Base-by-base conservation (phyloP, 2,329 filamentous ascomycete species). In the Fusarium haematococcum region DNA sequence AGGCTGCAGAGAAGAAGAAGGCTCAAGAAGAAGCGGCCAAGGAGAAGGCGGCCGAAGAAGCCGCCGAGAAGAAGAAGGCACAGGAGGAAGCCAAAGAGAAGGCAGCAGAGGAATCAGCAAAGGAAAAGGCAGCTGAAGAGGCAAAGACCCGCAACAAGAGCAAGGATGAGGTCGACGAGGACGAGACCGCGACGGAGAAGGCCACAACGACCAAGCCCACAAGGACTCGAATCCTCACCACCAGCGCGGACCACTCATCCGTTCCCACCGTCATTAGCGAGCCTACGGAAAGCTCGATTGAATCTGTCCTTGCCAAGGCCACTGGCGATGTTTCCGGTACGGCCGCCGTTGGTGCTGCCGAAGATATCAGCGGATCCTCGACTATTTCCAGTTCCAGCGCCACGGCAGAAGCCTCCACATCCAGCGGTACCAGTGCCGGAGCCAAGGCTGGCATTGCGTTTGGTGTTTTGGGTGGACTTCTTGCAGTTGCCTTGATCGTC, bases 391-490 rank as follows among this genome's bases (percentile, higher is more conserved):
- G 75, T 33, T 69, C 73, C n/a, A 74, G 74, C 32, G 67, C 76
- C 39, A 76, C 76, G 7, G 66, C 77, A 6, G 66, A 75, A 20
- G 67, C 75, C 13, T 59, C 68, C 10, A 41, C 74, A 5, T 67
- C 77, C 5, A 58, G 74, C 16, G 78, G 80, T 9, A 77, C 74
- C 39, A 81, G 77, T 57, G 70, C 82, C 10, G 88, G 84, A 33
- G 81, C 84, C 48, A 97, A 95, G 83, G 95, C 95, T 50, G 97
- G 97, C 69, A 89, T 98, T 71, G 94, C 93, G 7, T 91, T 98
- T 80, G 95, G 95, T 79, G 90, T 97, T 57, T 84, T 98, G 35
- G 86, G 92, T 8, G 90, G 90, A 58, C 77, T 98, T 30, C 89
- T 92, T 35, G 83, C 92, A 3, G 81, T 97, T 30, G 90, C 91